A percentile compares a stretch with the other conserved stretches of the same genome.
Evolutionary conservation across 2,329 filamentous ascomycete genomes (phyloP).

Genomic region (Cytospora paraplurivora): DNA sequence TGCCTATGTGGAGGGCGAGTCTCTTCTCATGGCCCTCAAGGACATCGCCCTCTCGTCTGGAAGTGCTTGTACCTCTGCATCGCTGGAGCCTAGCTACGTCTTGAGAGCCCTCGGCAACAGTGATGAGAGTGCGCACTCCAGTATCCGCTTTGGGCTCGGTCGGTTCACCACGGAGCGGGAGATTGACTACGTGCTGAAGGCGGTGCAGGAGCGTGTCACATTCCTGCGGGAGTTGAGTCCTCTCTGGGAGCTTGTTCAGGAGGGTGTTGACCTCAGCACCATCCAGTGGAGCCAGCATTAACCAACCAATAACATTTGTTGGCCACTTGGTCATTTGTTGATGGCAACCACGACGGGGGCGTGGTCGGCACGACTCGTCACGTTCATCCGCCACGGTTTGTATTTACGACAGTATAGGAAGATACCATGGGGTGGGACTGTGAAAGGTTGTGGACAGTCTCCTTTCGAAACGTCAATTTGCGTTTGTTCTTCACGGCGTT

Average conservation of each 20-base stretch:
- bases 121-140: conserved; percentile 96
- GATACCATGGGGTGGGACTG: conserved; percentile 16
- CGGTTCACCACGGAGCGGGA: conserved; percentile 94
- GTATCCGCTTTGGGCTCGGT: conserved; percentile 96
- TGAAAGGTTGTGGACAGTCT: neutral
- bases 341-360: neutral
- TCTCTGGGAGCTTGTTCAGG: conserved; percentile 96
- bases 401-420: conserved; percentile 6
- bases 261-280: conserved; percentile 91
- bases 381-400: neutral
- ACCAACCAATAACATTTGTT: conserved; percentile 31
- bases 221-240: conserved; percentile 95
- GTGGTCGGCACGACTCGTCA: neutral
- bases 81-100: conserved; percentile 94
- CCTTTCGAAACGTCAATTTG: conserved; percentile 2
- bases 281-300: conserved; percentile 99
- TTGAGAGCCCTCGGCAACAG: conserved; percentile 92
- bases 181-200: conserved; percentile 96
- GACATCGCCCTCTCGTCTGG: conserved; percentile 97
- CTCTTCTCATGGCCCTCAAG: conserved; percentile 95
- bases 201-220: conserved; percentile 84
- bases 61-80: conserved; percentile 95
- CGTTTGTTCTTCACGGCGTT: conserved; percentile 20
- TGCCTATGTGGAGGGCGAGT: conserved; percentile 97
- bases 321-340: neutral